A percentile compares a stretch with the other conserved stretches of the same genome.
Evolutionary conservation across 179 eudicot genomes (phyloP).

Genomic region (Spergularia azorica): DNA sequence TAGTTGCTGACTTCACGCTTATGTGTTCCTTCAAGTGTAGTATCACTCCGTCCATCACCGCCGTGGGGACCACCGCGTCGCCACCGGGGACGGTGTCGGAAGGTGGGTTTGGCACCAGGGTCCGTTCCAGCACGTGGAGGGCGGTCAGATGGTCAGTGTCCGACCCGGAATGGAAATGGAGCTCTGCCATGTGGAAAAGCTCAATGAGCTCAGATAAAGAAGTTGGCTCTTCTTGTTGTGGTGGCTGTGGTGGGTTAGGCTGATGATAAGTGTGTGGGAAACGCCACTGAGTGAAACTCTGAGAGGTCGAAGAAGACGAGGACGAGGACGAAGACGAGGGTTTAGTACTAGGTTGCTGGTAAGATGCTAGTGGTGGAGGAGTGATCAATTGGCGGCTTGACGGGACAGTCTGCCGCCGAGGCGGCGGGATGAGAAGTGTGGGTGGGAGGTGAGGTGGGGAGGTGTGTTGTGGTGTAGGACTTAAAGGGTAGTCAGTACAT

Average conservation of each 20-base stretch:
- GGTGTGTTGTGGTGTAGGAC: slow-evolving; percentile 58
- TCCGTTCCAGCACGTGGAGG: slow-evolving; percentile 66
- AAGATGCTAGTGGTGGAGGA: not conserved
- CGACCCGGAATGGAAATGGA: slow-evolving; percentile 58
- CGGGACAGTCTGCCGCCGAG: slow-evolving; percentile 27
- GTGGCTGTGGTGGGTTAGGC: slow-evolving; percentile 10
- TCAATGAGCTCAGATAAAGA: slow-evolving; percentile 37
- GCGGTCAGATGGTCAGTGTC: slow-evolving; percentile 50
- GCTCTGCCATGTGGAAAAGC: slow-evolving; percentile 69
- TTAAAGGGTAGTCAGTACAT: slow-evolving; percentile 70
- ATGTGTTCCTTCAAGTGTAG: slow-evolving; percentile 34
- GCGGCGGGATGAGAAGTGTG: slow-evolving; percentile 26
- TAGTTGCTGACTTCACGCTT: slow-evolving; percentile 60
- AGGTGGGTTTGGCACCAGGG: slow-evolving; percentile 65
- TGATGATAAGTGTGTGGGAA: slow-evolving; percentile 56
- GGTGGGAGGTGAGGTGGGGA: slow-evolving; percentile 42
- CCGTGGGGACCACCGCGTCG: slow-evolving; percentile 41
- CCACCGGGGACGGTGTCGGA: slow-evolving; percentile 29
- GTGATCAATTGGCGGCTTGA: slow-evolving; percentile 14
- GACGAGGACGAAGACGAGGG: slow-evolving; percentile 44
- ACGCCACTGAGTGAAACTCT: slow-evolving; percentile 92
- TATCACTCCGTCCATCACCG: slow-evolving; percentile 58
- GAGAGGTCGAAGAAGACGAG: slow-evolving; percentile 88
- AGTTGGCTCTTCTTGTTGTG: not conserved
- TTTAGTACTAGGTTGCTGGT: slow-evolving; percentile 16